phyloP scores from a whole-genome alignment of 495 filamentous ascomycete species.

The Cercophora newfieldiana region DNA sequence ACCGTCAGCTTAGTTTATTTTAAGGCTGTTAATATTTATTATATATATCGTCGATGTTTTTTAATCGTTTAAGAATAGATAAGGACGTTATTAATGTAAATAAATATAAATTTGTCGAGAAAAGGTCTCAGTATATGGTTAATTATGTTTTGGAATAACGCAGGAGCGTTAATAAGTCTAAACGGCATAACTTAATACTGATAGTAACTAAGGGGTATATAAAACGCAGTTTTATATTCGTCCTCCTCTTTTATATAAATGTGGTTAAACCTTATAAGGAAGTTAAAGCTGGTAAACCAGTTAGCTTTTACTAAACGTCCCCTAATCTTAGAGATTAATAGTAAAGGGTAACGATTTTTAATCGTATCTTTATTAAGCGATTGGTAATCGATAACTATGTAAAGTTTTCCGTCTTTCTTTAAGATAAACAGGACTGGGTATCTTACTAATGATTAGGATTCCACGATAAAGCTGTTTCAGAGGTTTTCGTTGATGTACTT shows the following conservation, averaged over 20 bases:
- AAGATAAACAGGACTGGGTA: not conserved
- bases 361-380: not conserved
- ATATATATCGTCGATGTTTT: not conserved
- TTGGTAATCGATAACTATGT: not conserved
- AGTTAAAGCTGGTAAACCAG: not conserved
- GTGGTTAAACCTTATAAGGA: not conserved
- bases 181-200: not conserved
- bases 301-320: not conserved
- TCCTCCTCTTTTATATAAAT: not conserved
- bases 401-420: not conserved
- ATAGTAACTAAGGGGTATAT: not conserved
- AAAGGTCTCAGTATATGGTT: not conserved
- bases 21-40: not conserved
- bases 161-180: not conserved
- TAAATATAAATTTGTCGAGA: not conserved
- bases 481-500: not conserved
- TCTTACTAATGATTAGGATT: not conserved
- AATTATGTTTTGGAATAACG: not conserved
- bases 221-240: not conserved
- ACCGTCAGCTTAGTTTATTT: not conserved
- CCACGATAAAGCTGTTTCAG: not conserved
- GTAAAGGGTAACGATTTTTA: not conserved
- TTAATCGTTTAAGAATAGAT: not conserved
- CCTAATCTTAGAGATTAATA: not conserved
- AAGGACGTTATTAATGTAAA: not conserved